Conservation (phyloP, 345 rosid species). For the Hevea brasiliensis region DNA sequence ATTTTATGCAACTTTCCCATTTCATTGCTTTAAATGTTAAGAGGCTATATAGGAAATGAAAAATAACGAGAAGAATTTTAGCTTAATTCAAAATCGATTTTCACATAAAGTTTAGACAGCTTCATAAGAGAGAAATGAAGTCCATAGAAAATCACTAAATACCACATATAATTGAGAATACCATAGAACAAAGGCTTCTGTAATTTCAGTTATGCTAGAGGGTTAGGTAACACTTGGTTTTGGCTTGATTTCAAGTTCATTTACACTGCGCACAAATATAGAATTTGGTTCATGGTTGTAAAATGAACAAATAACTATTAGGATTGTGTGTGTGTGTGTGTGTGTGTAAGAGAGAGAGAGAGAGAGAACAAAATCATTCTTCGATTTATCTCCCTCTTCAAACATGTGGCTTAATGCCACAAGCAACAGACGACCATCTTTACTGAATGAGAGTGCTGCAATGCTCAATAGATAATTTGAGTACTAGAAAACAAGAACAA, state of each 20-base stretch:
- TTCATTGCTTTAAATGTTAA: neutral
- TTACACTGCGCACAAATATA: constrained; percentile 75
- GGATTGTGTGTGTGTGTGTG: too few relatives aligned
- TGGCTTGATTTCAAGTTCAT: constrained; percentile 96
- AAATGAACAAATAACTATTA: constrained; percentile 19
- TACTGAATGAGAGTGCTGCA: constrained; percentile 90
- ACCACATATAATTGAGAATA: neutral
- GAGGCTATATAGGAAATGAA: neutral
- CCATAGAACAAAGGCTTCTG: neutral
- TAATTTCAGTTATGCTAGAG: constrained; percentile 46
- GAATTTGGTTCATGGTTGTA: constrained; percentile 93
- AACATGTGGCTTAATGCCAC: constrained; percentile 98
- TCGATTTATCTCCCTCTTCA: constrained; percentile 96
- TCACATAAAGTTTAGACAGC: constrained; percentile 2
- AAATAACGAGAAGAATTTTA: neutral
- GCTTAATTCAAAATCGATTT: neutral
- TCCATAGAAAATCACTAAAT: neutral
- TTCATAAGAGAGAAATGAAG: constrained; percentile 25
- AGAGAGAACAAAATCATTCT: constrained; percentile 18
- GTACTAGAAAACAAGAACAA: constrained; percentile 55
- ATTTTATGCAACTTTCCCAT: too few relatives aligned
- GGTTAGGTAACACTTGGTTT: constrained; percentile 82
- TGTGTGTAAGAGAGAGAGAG: neutral
- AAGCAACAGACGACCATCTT: constrained; percentile 94
- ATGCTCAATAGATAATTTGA: constrained; percentile 88